These are phyloP conservation scores for Leccinum subgranulosum DNA, from an alignment of 768 basidiomycete genomes.

Conservation along the genomic window DNA sequence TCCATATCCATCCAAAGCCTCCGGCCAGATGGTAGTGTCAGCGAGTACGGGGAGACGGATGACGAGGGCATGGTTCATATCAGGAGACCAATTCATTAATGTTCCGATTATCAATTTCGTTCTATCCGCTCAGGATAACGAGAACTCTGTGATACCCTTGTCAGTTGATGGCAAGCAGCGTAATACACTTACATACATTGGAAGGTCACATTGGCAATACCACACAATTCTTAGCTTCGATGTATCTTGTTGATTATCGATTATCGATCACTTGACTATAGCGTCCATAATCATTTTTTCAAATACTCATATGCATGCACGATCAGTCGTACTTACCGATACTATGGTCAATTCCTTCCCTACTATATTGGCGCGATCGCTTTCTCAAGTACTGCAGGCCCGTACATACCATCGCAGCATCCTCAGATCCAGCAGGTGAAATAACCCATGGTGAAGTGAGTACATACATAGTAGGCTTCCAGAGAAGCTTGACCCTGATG, in stretches of 20 bases:
- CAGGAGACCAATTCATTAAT: conserved; percentile 47
- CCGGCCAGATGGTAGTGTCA: conserved; percentile 52
- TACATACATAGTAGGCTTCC: background rate
- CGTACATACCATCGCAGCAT: background rate
- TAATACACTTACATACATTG: conserved; percentile 16
- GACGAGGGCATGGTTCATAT: conserved; percentile 84
- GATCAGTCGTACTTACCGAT: background rate
- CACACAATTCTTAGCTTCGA: background rate
- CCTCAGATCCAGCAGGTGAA: background rate
- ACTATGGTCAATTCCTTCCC: background rate
- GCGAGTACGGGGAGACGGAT: conserved; percentile 75
- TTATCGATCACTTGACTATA: background rate
- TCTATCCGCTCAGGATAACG: conserved; percentile 2
- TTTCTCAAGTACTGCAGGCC: background rate
- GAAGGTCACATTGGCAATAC: conserved; percentile 8
- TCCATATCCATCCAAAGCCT: conserved; percentile 33
- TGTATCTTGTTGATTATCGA: conserved; percentile 3
- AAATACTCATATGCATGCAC: background rate
- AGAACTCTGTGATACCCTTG: conserved; percentile 24
- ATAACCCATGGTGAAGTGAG: background rate
- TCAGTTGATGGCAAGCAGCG: conserved; percentile 8
- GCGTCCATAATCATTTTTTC: background rate
- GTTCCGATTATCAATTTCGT: conserved; percentile 1
- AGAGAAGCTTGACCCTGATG: background rate
- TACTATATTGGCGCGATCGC: background rate